Conservation (phyloP, 768 basidiomycete species). For the Lactifluus piperatus region DNA sequence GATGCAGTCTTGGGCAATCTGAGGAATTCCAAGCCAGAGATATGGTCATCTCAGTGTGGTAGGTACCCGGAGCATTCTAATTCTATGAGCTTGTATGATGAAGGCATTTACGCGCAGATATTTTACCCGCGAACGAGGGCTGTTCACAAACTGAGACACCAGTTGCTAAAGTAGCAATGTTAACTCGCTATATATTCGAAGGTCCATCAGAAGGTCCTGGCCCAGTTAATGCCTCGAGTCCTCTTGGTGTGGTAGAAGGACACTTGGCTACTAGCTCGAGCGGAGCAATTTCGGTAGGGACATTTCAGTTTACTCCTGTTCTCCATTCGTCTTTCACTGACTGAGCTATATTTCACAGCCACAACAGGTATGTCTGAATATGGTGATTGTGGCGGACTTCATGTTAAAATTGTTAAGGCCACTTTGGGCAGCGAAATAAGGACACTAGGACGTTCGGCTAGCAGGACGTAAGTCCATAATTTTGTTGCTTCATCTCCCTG, state of each 20-base stretch:
- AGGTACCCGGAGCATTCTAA: neutral
- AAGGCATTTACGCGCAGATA: neutral
- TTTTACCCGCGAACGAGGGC: neutral
- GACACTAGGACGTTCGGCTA: neutral
- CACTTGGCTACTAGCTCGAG: neutral
- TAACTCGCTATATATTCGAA: neutral
- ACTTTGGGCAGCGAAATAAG: neutral
- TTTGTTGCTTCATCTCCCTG: neutral
- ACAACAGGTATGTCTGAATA: no score
- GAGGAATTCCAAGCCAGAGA: neutral
- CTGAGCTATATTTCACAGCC: neutral
- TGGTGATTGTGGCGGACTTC: no score
- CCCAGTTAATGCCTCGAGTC: neutral
- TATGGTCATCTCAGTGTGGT: neutral
- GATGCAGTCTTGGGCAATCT: neutral
- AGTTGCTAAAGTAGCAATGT: neutral
- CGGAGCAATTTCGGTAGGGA: neutral
- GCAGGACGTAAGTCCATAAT: neutral
- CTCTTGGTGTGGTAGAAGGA: neutral
- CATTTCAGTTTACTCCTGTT: no score
- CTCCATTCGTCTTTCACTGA: neutral
- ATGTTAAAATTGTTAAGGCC: neutral
- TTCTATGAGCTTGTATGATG: neutral
- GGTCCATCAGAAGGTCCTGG: neutral
- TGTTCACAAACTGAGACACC: neutral